Conservation (phyloP, 116 monocot species). For the Trichopus zeylanicus region DNA sequence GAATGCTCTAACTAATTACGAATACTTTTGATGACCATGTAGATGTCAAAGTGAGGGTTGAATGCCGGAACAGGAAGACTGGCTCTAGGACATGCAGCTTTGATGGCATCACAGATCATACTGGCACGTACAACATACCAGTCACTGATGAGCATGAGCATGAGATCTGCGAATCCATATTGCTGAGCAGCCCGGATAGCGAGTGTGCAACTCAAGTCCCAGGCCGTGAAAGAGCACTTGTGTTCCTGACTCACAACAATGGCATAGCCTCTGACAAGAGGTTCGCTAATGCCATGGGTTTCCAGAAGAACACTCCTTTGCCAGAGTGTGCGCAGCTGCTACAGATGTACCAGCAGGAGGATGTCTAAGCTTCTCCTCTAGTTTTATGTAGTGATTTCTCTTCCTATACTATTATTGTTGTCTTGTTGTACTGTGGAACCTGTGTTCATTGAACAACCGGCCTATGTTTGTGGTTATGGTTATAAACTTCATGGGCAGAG, state of each 20-base stretch:
- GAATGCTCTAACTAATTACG: too few relatives aligned
- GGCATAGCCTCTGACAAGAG: conserved; percentile 43
- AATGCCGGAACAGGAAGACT: conserved; percentile 42
- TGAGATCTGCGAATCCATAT: conserved; percentile 55
- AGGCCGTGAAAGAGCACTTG: conserved; percentile 56
- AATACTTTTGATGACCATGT: too few relatives aligned
- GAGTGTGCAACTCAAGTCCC: conserved; percentile 25
- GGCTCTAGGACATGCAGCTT: conserved; percentile 29
- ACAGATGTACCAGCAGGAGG: conserved; percentile 32
- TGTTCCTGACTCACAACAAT: conserved; percentile 55
- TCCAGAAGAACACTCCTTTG: conserved; percentile 18
- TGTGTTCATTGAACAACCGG: too few relatives aligned
- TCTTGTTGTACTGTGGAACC: too few relatives aligned
- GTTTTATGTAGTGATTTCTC: too few relatives aligned
- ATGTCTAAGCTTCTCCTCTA: conserved; percentile 1
- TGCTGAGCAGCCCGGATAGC: conserved; percentile 48
- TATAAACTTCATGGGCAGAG: too few relatives aligned
- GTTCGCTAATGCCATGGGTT: conserved; percentile 52
- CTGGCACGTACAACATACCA: conserved; percentile 55
- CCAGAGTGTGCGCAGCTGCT: conserved; percentile 30
- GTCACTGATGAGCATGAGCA: conserved; percentile 44
- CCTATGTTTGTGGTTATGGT: too few relatives aligned
- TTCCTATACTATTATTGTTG: too few relatives aligned
- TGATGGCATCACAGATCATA: conserved; percentile 42
- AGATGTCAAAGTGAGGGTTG: conserved; percentile 70